These are phyloP conservation scores for Diaporthe velutina DNA, from an alignment of 2,329 filamentous ascomycete species.

Conservation along the genomic window DNA sequence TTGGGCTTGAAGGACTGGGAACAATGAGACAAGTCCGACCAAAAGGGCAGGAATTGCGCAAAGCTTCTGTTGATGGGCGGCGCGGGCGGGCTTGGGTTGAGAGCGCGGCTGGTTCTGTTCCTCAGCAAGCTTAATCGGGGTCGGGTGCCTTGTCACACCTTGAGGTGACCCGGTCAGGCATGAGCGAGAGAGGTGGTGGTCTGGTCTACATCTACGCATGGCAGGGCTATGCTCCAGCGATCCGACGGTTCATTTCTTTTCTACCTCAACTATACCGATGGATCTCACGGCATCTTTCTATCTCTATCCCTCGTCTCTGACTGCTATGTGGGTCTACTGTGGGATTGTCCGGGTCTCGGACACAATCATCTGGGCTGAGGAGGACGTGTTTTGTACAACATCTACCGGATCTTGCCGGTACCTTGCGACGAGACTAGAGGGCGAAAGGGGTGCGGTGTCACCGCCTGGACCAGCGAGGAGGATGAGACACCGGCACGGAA, in stretches of 20 bases:
- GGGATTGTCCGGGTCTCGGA: not conserved
- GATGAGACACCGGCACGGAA: not conserved
- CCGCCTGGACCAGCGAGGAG: not conserved
- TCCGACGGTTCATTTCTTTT: not conserved
- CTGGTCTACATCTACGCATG: not conserved
- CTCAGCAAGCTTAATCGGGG: conserved; percentile 8
- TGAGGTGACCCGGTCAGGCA: not conserved
- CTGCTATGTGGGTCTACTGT: not conserved
- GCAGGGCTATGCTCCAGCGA: not conserved
- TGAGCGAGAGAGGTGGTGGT: conserved; percentile 3
- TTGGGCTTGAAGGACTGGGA: not conserved
- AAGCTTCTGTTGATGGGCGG: not conserved
- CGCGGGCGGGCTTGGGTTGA: not conserved
- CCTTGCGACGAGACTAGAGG: conserved; percentile 6
- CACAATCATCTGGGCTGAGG: not conserved
- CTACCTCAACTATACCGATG: not conserved
- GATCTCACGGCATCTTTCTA: not conserved
- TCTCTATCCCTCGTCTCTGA: not conserved
- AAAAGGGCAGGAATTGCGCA: not conserved
- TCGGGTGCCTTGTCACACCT: not conserved
- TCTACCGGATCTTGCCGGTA: not conserved
- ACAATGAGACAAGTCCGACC: not conserved
- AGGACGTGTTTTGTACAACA: not conserved
- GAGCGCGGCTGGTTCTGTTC: conserved; percentile 27
- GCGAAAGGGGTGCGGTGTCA: not conserved